Conservation (phyloP, 2,329 filamentous ascomycete genomes). For the Lecanicillium sp. region DNA sequence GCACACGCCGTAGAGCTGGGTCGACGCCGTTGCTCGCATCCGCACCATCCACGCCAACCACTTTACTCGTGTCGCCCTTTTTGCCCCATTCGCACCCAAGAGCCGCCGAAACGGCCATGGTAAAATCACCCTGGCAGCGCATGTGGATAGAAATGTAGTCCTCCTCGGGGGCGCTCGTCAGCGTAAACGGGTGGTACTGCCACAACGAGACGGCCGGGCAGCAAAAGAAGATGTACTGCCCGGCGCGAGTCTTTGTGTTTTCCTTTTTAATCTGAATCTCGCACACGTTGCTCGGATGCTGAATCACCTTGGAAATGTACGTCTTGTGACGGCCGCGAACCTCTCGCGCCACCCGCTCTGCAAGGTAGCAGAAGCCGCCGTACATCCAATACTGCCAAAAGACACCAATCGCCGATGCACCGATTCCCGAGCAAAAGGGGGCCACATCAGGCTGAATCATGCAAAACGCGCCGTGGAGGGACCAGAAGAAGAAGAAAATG, state of each 20-base stretch:
- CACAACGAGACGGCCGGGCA: constrained; percentile 79
- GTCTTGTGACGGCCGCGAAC: constrained; percentile 75
- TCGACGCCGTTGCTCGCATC: constrained; percentile 52
- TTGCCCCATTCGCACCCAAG: constrained; percentile 69
- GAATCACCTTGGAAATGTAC: constrained; percentile 81
- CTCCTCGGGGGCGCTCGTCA: constrained; percentile 82
- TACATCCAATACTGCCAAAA: constrained; percentile 92
- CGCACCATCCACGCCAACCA: constrained; percentile 56
- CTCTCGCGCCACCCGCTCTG: constrained; percentile 72
- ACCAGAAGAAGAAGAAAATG: constrained; percentile 85
- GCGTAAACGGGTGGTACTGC: constrained; percentile 84
- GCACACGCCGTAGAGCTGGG: constrained; percentile 61
- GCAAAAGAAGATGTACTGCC: constrained; percentile 85
- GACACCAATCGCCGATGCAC: constrained; percentile 59
- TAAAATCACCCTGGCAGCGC: constrained; percentile 77
- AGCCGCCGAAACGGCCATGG: constrained; percentile 57
- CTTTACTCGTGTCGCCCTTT: constrained; percentile 47
- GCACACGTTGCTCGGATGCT: constrained; percentile 81
- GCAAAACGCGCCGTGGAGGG: constrained; percentile 82
- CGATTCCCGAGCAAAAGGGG: constrained; percentile 66
- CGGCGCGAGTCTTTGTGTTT: constrained; percentile 70
- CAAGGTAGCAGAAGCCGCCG: constrained; percentile 70
- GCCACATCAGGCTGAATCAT: constrained; percentile 83
- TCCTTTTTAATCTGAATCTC: constrained; percentile 93
- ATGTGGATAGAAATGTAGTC: constrained; percentile 86